phyloP scores from a whole-genome alignment of 768 basidiomycete species.

The Boletus rubroflammeus region DNA sequence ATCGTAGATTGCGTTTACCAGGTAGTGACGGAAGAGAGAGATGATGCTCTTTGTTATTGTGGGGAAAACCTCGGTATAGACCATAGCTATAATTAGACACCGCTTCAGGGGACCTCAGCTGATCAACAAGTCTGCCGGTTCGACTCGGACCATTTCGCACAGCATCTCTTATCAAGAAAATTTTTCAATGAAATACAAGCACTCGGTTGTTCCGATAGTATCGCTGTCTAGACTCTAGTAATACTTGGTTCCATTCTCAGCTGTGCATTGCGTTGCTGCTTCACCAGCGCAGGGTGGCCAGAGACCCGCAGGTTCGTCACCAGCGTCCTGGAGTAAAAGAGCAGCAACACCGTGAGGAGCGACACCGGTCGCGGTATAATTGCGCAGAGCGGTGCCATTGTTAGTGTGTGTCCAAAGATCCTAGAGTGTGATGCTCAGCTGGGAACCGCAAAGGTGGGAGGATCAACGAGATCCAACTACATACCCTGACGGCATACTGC shows the following conservation, averaged over 20 bases:
- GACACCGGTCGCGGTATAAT: constrained; percentile 44
- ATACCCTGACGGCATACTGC: constrained; percentile 57
- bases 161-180: no score
- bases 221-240: constrained; percentile 5
- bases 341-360: constrained; percentile 66
- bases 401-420: constrained; percentile 71
- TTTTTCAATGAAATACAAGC: no score
- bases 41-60: background rate
- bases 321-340: constrained; percentile 59
- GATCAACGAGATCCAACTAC: constrained; percentile 14
- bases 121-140: no score
- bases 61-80: background rate
- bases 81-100: constrained; percentile 3
- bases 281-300: constrained; percentile 49
- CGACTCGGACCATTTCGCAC: no score
- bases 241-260: constrained; percentile 51
- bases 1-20: constrained; percentile 6
- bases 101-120: no score
- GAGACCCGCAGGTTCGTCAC: constrained; percentile 60
- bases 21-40: background rate
- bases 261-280: constrained; percentile 50
- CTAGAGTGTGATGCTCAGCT: constrained; percentile 29
- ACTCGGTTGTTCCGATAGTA: background rate
- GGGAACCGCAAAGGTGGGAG: background rate
- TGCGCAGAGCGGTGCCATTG: constrained; percentile 63